phyloP scores from a whole-genome alignment of 345 rosid species.

The Microcos paniculata region DNA sequence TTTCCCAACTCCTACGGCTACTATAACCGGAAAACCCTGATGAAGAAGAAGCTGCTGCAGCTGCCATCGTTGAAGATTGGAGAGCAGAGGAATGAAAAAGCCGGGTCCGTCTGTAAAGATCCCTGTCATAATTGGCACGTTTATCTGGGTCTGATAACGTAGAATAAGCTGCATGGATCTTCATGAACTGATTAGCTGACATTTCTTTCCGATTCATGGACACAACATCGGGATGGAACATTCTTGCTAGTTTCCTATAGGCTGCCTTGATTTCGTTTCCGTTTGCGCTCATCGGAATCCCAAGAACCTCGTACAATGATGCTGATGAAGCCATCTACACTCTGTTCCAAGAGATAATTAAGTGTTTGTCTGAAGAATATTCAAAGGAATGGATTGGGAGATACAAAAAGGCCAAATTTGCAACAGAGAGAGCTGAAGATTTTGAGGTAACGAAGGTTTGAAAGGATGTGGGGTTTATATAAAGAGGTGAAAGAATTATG shows the following conservation, averaged over 20 bases:
- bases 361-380: background rate
- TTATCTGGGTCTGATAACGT: constrained; percentile 55
- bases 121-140: constrained; percentile 49
- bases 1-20: constrained; percentile 51
- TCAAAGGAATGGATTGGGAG: background rate
- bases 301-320: constrained; percentile 52
- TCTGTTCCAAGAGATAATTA: background rate
- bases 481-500: background rate
- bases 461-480: background rate
- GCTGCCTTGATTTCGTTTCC: constrained; percentile 53
- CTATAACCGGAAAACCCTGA: constrained; percentile 29
- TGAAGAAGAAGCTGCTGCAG: constrained; percentile 19
- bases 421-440: background rate
- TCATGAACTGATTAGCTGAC: constrained; percentile 45
- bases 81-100: constrained; percentile 21
- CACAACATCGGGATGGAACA: constrained; percentile 60
- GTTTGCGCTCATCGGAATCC: constrained; percentile 43
- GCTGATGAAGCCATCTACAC: constrained; percentile 27
- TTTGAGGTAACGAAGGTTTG: background rate
- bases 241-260: constrained; percentile 53
- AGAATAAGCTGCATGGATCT: constrained; percentile 54
- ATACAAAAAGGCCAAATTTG: background rate
- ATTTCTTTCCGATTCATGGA: constrained; percentile 35
- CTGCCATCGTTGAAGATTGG: constrained; percentile 21
- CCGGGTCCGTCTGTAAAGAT: constrained; percentile 20